Conservation (phyloP, 257 asterid species). For the Knoxia roxburghii region DNA sequence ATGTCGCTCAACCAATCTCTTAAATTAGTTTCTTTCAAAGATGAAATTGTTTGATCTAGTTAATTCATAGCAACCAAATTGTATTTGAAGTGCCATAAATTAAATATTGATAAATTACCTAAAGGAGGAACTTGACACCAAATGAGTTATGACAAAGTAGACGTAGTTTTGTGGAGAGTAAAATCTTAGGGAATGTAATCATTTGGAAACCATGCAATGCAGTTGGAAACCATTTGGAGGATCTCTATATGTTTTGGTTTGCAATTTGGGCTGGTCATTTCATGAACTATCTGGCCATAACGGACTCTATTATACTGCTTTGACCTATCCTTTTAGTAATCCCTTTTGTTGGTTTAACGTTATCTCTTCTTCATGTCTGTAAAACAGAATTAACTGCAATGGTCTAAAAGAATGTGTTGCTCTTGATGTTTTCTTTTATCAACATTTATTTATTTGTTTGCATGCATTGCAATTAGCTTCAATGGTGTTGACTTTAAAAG, state of each 20-base stretch:
- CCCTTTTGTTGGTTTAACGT: background rate
- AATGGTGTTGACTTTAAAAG: background rate
- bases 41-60: background rate
- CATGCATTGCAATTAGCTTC: background rate
- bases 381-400: background rate
- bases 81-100: too few relatives aligned
- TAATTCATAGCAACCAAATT: background rate
- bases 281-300: background rate
- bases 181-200: background rate
- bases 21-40: background rate
- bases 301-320: background rate
- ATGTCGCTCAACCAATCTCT: background rate
- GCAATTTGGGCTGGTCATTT: background rate
- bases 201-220: background rate
- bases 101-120: conserved; percentile 10
- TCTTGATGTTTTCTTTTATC: background rate
- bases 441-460: too few relatives aligned
- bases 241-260: conserved; percentile 1
- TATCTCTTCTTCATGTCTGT: too few relatives aligned
- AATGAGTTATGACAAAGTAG: conserved; percentile 1
- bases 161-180: background rate
- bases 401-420: background rate
- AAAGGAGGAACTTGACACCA: conserved; percentile 10
- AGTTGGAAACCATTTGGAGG: conserved; percentile 1
- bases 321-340: background rate